Evolutionary conservation across 1,284 basidiomycete genomes (phyloP), one percentile per base, ranked within the genome.

Genomic region (Cystobasidium slooffiae): DNA sequence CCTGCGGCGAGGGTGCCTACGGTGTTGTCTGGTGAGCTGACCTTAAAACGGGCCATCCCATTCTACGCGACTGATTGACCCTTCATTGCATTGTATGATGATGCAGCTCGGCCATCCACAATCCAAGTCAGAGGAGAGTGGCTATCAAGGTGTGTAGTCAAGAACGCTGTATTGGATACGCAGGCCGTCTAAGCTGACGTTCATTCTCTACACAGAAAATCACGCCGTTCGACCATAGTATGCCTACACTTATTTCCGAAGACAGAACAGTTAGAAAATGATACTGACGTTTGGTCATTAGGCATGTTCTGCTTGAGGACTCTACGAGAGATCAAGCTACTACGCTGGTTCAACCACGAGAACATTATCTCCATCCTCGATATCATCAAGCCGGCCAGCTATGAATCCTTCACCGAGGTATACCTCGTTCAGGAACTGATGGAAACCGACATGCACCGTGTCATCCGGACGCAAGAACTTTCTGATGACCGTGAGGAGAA

Each of bases 321-420:
- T 24, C 86, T 93, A n/a, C 87, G 92, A 75, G 92, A 93, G 83
- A 88, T 93, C 81, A 93, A 93, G 82, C 87, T 94, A n/a, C 87
- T 94, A 63, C 94, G 94, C 81, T 94, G 94, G 84, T 87, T 97
- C 80, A 92, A 94, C 80, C 93, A 92, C 85, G 93, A 96, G 84
- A 96, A 97, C 81, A 96, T 97, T 80, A 97, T 97, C 81, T 92
- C 93, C 46, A 94, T 97, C 79, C 85, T 97, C 53, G 94, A 97
- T 82, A 97, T 97, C 80, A 89, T 97, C 85, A 92, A 92, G 81
- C 94, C 94, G 0, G 84, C 91, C 39, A 91, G 91, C 44, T 86
- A 93, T 81, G 94, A 97, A 43, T 86, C 87, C 0, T 99, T 99
- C 87, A 94, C 92, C 79, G 96, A 99, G 83, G 95, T 93, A 20